Evolutionary conservation across 176 grass and related monocot genomes (phyloP), one percentile per base, ranked within the genome.

Genomic region (Cocos nucifera): DNA sequence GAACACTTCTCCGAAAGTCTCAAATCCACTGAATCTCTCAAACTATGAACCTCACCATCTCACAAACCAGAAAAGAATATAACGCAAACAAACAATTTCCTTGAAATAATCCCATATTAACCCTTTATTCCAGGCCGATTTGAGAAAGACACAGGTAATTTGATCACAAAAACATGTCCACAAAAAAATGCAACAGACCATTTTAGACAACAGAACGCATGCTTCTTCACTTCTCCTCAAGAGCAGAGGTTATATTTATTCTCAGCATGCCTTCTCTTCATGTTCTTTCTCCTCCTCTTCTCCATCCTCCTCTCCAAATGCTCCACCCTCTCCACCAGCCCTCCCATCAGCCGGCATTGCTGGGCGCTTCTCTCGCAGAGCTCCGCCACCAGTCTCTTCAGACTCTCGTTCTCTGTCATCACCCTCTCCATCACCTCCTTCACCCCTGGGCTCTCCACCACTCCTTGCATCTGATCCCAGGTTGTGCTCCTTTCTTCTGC

Each of bases 351-450:
- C 71, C 25, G 39, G 62, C 77, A 80, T 50, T 92, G 83, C 73
- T 80, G 57, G 57, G 70, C 54, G 25, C 55, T 90, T 32, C 65
- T 67, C 62, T 85, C 64, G 61, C 91, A 87, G 39, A 96, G 15
- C 17, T 63, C 78, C 35, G 63, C 73, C 55, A 77, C 65, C 53
- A 77, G 9, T 17, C 15, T n/a, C n/a, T 75, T 66, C 72, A 81
- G 55, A 8, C 15, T 70, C 64, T 58, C 71, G 15, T 59, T 75
- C 65, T 81, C 72, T 17, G 23, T 52, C 51, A 73, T 60, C 21
- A 95, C 63, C 63, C 71, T 85, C 75, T 79, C 69, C 83, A 90
- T 71, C 22, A 81, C 21, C 69, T 75, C 82, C 61, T 15, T 70
- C 20, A 61, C 27, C 54, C 58, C 57, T 21, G 1, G n/a, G 8